Conservation (phyloP, 2,329 filamentous ascomycete species). For the Verticillium nubilum region DNA sequence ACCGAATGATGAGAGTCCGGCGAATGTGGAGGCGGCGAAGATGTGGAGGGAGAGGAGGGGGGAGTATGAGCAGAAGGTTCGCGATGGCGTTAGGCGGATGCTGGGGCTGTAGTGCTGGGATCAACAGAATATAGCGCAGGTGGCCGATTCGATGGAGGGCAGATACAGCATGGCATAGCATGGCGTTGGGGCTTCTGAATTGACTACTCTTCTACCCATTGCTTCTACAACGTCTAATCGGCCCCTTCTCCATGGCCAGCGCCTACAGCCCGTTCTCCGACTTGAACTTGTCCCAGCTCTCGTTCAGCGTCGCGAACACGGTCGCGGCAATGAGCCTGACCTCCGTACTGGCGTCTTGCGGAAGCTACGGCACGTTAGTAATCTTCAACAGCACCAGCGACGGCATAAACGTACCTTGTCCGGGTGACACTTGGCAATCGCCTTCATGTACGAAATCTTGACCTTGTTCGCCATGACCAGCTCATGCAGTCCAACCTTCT, state of each 20-base stretch:
- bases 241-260: background rate
- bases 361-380: constrained; percentile 37
- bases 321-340: constrained; percentile 59
- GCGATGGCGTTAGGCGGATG: constrained; percentile 73
- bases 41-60: constrained; percentile 84
- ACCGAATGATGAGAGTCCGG: constrained; percentile 93
- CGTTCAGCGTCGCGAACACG: constrained; percentile 64
- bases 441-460: constrained; percentile 98
- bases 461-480: constrained; percentile 90
- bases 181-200: constrained; percentile 7
- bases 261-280: constrained; percentile 57
- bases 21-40: constrained; percentile 92
- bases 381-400: background rate
- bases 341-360: constrained; percentile 60
- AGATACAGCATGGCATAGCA: constrained; percentile 18
- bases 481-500: constrained; percentile 92
- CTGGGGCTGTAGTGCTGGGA: constrained; percentile 55
- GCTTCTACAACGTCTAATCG: background rate
- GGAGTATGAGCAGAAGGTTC: constrained; percentile 83
- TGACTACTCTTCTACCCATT: constrained; percentile 1
- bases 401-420: constrained; percentile 92
- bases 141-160: background rate
- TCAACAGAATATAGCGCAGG: no score
- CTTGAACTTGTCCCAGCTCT: constrained; percentile 71
- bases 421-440: constrained; percentile 95